Base-by-base conservation (phyloP, 768 basidiomycete genomes). In the Suillus occidentalis region DNA sequence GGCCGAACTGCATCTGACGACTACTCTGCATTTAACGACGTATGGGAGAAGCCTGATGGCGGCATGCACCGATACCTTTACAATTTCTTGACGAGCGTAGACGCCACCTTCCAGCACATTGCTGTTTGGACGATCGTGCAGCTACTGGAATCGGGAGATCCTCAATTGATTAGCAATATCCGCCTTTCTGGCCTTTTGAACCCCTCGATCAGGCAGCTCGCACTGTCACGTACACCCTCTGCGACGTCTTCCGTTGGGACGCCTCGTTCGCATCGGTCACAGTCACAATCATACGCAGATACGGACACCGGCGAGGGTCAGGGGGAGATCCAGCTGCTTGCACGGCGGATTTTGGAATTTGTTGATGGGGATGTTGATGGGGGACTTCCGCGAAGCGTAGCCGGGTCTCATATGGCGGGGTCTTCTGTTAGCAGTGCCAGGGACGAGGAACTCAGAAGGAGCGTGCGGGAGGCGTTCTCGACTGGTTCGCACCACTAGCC, bases 101-200 rank as follows among this genome's bases (percentile, higher is more conserved):
- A 99, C 72, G 90, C 94, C 16, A 99, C 97, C 1, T 99, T 99
- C 89, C 96, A 98, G 76, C 97, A 99, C 74, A 99, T 99, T 67
- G 97, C 97, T 40, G 95, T 99, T 52, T 99, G 97, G 97, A 98
- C 97, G 0, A 96, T 99, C 69, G 96, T 98, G 31, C 97, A 99
- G 74, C 80, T 99, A 25, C 83, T 99, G 34, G 97, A 99, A 75
- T 97, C 97, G n/a, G 92, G 94, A 66, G 95, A 99, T 76, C 90
- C 92, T 22, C 90, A 93, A 73, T 81, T 99, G 49, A 91, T 91
- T 65, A 91, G 87, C 77, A 96, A 92, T 80, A 95, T 99, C 76
- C 93, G 94, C 63, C 85, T 80, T 62, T 98, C 97, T 6, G 84
- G 80, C 64, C 80, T 93, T 63, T 82, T 99, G 66, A 85, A 94